Percentiles rank a stretch among this genome's conserved stretches.
phyloP scores from a whole-genome alignment of 805 yeast species.

The Yarrowia porcina region DNA sequence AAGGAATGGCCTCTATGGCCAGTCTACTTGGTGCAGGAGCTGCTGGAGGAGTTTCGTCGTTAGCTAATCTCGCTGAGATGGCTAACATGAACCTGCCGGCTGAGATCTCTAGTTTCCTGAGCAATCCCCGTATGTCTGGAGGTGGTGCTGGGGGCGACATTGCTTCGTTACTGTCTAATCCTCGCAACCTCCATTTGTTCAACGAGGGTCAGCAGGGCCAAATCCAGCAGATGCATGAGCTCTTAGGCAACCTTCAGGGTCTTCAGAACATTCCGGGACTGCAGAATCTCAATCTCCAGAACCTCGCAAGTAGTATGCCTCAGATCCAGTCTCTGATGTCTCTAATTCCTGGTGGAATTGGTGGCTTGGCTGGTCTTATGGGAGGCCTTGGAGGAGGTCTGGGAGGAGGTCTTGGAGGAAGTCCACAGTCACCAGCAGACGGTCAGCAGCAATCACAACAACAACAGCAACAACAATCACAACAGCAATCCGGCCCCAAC shows the following conservation, averaged over 20 bases:
- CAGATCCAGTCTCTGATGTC: constrained; percentile 23
- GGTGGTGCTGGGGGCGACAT: constrained; percentile 13
- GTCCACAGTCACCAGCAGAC: not conserved
- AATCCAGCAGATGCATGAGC: constrained; percentile 18
- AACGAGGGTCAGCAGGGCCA: constrained; percentile 25
- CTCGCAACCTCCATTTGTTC: constrained; percentile 14
- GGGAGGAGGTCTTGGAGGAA: constrained; percentile 12
- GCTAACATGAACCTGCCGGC: constrained; percentile 10
- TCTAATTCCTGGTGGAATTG: constrained; percentile 21
- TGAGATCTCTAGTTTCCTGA: constrained; percentile 5
- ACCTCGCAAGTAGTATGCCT: constrained; percentile 20
- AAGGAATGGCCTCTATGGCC: constrained; percentile 20
- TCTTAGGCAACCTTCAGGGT: constrained; percentile 14
- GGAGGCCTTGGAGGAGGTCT: constrained; percentile 13
- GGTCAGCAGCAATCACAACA: not conserved
- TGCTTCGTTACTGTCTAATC: constrained; percentile 13
- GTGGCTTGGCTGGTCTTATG: constrained; percentile 19
- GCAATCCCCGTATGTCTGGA: constrained; percentile 4
- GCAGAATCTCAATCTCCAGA: constrained; percentile 7
- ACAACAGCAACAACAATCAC: not conserved
- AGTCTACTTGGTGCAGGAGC: constrained; percentile 4
- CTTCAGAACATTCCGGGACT: constrained; percentile 10
- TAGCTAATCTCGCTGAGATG: constrained; percentile 11
- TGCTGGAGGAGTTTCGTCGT: constrained; percentile 1
- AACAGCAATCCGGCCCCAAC: not conserved